These are phyloP conservation scores for Neoconidiobolus thromboides DNA, from an alignment of 371 early-diverging fungal species.

Conservation along the genomic window DNA sequence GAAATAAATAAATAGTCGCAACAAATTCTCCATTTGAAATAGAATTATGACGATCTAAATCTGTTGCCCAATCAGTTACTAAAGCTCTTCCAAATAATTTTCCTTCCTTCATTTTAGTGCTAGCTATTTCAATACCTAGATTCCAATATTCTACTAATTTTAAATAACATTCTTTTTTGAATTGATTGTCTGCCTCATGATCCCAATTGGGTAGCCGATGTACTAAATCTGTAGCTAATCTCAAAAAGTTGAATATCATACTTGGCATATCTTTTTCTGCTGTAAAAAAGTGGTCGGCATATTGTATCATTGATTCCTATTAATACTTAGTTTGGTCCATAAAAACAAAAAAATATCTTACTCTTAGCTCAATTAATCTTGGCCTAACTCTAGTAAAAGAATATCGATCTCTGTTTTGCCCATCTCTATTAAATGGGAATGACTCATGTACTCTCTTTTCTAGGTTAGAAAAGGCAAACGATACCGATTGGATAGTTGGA, in stretches of 20 bases:
- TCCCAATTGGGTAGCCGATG: constrained; percentile 75
- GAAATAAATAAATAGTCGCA: constrained; percentile 45
- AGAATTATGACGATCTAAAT: constrained; percentile 36
- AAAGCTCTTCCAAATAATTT: constrained; percentile 48
- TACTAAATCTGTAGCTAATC: constrained; percentile 47
- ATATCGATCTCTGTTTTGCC: constrained; percentile 67
- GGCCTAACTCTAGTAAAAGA: constrained; percentile 71
- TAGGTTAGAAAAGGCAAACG: constrained; percentile 35
- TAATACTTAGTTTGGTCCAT: neutral
- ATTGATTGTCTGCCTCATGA: constrained; percentile 38
- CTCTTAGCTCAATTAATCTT: constrained; percentile 43
- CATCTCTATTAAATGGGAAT: constrained; percentile 70
- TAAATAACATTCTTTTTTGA: constrained; percentile 39
- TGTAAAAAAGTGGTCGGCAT: constrained; percentile 68
- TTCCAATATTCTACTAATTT: constrained; percentile 61
- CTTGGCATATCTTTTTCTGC: constrained; percentile 45
- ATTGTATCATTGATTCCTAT: constrained; percentile 56
- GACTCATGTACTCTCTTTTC: constrained; percentile 49
- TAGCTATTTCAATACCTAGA: constrained; percentile 44
- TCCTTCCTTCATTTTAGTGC: constrained; percentile 49
- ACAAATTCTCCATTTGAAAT: constrained; percentile 23
- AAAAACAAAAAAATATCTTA: constrained; percentile 11
- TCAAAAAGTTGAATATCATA: constrained; percentile 54
- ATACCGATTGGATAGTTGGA: constrained; percentile 66
- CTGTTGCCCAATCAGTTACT: constrained; percentile 63